Conservation (phyloP, 306 rosid species). For the Pterocarpus macrocarpus region DNA sequence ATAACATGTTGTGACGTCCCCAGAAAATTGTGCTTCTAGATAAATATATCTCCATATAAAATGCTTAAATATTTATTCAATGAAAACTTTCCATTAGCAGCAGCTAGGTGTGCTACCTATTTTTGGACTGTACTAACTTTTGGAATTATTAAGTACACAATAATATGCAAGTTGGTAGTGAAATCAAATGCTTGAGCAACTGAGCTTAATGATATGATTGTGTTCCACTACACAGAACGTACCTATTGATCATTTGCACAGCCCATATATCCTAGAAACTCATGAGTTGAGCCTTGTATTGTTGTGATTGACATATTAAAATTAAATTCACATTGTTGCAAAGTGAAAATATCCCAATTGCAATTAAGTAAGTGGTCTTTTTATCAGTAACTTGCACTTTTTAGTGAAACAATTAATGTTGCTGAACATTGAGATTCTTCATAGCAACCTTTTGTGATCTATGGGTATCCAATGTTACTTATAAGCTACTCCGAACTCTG, state of each 20-base stretch:
- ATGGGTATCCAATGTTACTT: background rate
- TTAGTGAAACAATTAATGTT: slow-evolving; percentile 8
- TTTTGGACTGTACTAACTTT: background rate
- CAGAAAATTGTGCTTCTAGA: no score
- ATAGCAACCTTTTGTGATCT: slow-evolving; percentile 8
- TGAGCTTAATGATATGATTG: background rate
- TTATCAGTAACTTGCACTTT: slow-evolving; percentile 1
- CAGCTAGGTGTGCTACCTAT: background rate
- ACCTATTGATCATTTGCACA: background rate
- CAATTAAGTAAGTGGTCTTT: background rate
- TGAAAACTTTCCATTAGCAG: background rate
- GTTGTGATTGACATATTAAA: background rate
- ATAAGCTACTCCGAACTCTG: background rate
- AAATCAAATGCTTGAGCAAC: background rate
- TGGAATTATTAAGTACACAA: background rate
- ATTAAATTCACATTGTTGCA: slow-evolving; percentile 1
- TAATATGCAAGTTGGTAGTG: background rate
- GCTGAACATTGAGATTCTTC: slow-evolving; percentile 14
- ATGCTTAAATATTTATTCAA: no score
- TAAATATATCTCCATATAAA: no score
- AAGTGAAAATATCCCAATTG: background rate
- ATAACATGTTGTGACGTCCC: no score
- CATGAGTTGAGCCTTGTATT: slow-evolving; percentile 1
- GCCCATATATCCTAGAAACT: background rate
- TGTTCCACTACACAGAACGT: background rate